Percentiles rank a stretch among this genome's conserved stretches.
These are phyloP conservation scores for Serendipita sp. DNA, from an alignment of 1,284 basidiomycete genomes.

Conservation along the genomic window DNA sequence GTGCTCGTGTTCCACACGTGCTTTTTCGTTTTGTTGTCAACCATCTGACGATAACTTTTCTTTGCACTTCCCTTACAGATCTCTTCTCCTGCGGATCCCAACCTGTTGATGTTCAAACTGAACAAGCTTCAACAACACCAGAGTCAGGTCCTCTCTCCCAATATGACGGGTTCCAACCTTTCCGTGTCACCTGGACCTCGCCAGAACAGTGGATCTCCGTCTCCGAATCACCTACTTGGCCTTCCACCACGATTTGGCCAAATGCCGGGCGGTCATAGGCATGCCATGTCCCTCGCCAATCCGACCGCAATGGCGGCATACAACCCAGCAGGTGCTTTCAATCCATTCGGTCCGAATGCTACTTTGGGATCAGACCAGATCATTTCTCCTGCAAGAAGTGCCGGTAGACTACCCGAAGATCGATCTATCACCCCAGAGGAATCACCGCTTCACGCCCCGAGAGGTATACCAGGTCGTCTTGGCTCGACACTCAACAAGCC, in stretches of 20 bases:
- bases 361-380: constrained; percentile 38
- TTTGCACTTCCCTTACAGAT: not conserved
- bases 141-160: constrained; percentile 14
- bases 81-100: constrained; percentile 61
- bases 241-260: not conserved
- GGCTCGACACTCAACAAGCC: constrained; percentile 25
- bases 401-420: constrained; percentile 13
- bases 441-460: not conserved
- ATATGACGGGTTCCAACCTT: constrained; percentile 33
- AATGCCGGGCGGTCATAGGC: constrained; percentile 34
- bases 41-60: constrained; percentile 10
- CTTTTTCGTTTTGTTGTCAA: constrained; percentile 11
- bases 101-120: constrained; percentile 60
- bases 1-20: constrained; percentile 23
- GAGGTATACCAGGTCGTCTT: constrained; percentile 1
- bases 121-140: constrained; percentile 68
- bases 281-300: constrained; percentile 55
- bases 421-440: not conserved
- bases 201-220: not conserved
- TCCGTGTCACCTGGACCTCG: constrained; percentile 48
- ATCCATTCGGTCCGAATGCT: constrained; percentile 47
- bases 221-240: not conserved
- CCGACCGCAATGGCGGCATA: constrained; percentile 28
- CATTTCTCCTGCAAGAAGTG: constrained; percentile 16
- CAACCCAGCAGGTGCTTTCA: constrained; percentile 31